These are phyloP conservation scores for Scheffersomyces titani DNA, from an alignment of 1,139 yeast species.

Conservation along the genomic window DNA sequence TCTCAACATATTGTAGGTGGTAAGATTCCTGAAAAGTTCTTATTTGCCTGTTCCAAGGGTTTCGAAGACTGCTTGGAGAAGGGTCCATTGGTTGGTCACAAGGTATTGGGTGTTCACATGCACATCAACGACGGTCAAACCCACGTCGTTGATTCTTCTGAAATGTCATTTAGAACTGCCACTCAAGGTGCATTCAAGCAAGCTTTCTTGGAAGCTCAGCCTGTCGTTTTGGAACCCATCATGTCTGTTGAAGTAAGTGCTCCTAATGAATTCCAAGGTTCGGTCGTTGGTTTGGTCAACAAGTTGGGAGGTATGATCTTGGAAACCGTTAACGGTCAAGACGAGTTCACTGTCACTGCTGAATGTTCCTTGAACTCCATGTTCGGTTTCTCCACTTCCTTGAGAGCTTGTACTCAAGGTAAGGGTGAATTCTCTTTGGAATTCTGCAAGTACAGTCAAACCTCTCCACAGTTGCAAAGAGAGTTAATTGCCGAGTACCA, in stretches of 20 bases:
- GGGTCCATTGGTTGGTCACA: constrained; percentile 96
- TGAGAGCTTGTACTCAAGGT: constrained; percentile 98
- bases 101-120: constrained; percentile 91
- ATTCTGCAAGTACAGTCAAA: constrained; percentile 88
- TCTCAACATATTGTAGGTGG: constrained; percentile 94
- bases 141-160: constrained; percentile 96
- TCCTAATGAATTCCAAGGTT: constrained; percentile 95
- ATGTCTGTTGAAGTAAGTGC: constrained; percentile 93
- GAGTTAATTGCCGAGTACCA: constrained; percentile 85
- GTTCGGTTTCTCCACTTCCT: constrained; percentile 94
- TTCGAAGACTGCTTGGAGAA: constrained; percentile 93
- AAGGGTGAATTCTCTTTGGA: constrained; percentile 97
- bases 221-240: constrained; percentile 92
- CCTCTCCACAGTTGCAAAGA: constrained; percentile 87
- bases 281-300: constrained; percentile 86
- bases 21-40: constrained; percentile 91
- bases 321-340: constrained; percentile 92
- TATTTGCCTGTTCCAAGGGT: constrained; percentile 93
- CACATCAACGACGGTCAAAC: constrained; percentile 95
- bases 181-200: constrained; percentile 90
- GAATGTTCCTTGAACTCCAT: constrained; percentile 93
- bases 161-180: constrained; percentile 91
- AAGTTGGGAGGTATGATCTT: constrained; percentile 90
- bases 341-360: constrained; percentile 90
- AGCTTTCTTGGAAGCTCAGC: constrained; percentile 81